Conservation (phyloP, 2,329 filamentous ascomycete species). For the Aureobasidium mangrovei region DNA sequence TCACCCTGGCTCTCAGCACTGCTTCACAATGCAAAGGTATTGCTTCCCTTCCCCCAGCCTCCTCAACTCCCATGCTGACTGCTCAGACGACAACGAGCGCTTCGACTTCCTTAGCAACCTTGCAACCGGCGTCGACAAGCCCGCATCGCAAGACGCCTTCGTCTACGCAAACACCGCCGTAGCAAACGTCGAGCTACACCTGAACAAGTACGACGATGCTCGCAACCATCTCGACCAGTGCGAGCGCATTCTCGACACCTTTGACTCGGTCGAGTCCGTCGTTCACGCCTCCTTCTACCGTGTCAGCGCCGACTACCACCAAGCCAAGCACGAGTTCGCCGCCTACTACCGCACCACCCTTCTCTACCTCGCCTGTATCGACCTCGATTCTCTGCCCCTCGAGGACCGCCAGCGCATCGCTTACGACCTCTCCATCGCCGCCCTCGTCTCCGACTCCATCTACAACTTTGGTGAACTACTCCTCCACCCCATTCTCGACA, state of each 20-base stretch:
- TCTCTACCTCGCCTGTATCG: constrained; percentile 93
- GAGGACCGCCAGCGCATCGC: constrained; percentile 73
- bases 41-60: background rate
- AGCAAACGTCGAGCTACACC: constrained; percentile 73
- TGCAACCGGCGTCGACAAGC: constrained; percentile 80
- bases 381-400: constrained; percentile 63
- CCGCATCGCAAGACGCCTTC: constrained; percentile 87
- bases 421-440: constrained; percentile 86
- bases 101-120: constrained; percentile 76
- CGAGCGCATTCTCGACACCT: constrained; percentile 78
- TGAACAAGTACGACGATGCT: constrained; percentile 72
- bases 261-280: constrained; percentile 90
- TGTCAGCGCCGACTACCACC: constrained; percentile 90
- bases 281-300: constrained; percentile 96
- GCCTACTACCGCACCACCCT: constrained; percentile 97
- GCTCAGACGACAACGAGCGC: constrained; percentile 72
- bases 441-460: constrained; percentile 86
- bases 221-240: constrained; percentile 79
- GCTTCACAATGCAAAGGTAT: constrained; percentile 74
- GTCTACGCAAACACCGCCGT: constrained; percentile 90
- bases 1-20: constrained; percentile 79
- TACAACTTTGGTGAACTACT: constrained; percentile 99
- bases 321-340: constrained; percentile 82
- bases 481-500: constrained; percentile 88
- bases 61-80: constrained; percentile 22